These are phyloP conservation scores for Passiflora organensis DNA, from an alignment of 345 rosid genomes.

Conservation along the genomic window DNA sequence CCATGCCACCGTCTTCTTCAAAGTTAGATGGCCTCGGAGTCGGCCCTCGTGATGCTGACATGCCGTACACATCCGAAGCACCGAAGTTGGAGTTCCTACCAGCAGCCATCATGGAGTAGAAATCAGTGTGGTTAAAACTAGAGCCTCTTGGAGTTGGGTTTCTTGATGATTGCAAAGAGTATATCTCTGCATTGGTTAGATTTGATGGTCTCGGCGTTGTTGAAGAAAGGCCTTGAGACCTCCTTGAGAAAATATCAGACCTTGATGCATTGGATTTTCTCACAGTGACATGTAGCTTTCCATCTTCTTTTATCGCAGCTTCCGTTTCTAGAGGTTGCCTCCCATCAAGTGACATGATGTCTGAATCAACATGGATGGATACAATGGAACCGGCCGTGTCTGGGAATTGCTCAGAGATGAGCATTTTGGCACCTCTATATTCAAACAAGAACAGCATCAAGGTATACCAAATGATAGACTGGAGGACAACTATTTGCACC, in stretches of 20 bases:
- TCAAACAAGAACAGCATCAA: conserved; percentile 81
- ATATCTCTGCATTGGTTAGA: conserved; percentile 90
- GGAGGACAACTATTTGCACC: conserved; percentile 93
- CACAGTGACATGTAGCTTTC: conserved; percentile 83
- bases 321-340: conserved; percentile 75
- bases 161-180: conserved; percentile 72
- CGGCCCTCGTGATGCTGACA: conserved; percentile 64
- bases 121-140: conserved; percentile 80
- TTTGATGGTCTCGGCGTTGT: conserved; percentile 86
- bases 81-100: conserved; percentile 82
- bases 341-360: conserved; percentile 78
- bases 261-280: conserved; percentile 84
- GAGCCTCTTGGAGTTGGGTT: conserved; percentile 88
- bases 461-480: conserved; percentile 97
- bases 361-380: conserved; percentile 87
- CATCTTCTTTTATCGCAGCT: conserved; percentile 78
- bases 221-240: conserved; percentile 50
- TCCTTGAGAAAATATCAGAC: conserved; percentile 52
- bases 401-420: conserved; percentile 92
- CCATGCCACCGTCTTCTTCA: conserved; percentile 59
- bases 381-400: conserved; percentile 90
- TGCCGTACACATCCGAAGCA: conserved; percentile 52
- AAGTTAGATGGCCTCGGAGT: conserved; percentile 80
- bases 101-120: conserved; percentile 83
- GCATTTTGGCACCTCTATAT: conserved; percentile 81